Evolutionary conservation across 192 early-diverging fungal species (phyloP), one percentile per base, ranked within the genome.

Genomic region (Backusella liffmaniae): DNA sequence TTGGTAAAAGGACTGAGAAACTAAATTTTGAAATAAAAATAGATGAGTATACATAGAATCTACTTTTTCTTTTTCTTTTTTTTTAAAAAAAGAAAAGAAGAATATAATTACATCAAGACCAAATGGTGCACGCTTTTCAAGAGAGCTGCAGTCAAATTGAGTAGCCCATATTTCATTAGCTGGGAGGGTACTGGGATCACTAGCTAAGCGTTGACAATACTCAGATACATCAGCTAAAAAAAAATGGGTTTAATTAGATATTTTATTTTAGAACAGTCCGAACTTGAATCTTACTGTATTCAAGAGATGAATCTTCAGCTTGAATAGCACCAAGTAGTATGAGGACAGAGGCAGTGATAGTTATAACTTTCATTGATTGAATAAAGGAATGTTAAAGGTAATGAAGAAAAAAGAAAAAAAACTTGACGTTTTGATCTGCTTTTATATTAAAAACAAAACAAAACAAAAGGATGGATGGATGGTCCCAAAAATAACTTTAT

Each of bases 401-500:
- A 62, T 62, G 56, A 10, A 29, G 56, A 29, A 29, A 62, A 62
- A 59, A n/a, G n/a, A n/a, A 29, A 62, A 62, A 62, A 29, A 62
- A 13, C 10, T 62, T 29, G 10, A 62, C 3, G 56, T 29, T 62
- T 62, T 62, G 23, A 62, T 23, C 12, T 62, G 56, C 56, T 62
- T 62, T 62, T 62, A 62, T 62, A 62, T 29, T 26, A 12, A 56
- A 59, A 62, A 59, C 13, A 62, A 59, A 59, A 59, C 0, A 13
- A 59, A 26, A 18, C 0, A 32, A 32, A 32, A 32, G 1, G 30
- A 32, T 3, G 16, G 30, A 32, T 3, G 16, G 46, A 49, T 32
- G 46, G n/a, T 49, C 46, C 46, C 46, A 62, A 62, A 62, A 62
- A 62, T 62, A 62, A 62, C 56, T 62, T 29, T 62, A 29, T 29